Base-by-base conservation (phyloP, 2,329 filamentous ascomycete genomes). In the Celoporthe dispersa region DNA sequence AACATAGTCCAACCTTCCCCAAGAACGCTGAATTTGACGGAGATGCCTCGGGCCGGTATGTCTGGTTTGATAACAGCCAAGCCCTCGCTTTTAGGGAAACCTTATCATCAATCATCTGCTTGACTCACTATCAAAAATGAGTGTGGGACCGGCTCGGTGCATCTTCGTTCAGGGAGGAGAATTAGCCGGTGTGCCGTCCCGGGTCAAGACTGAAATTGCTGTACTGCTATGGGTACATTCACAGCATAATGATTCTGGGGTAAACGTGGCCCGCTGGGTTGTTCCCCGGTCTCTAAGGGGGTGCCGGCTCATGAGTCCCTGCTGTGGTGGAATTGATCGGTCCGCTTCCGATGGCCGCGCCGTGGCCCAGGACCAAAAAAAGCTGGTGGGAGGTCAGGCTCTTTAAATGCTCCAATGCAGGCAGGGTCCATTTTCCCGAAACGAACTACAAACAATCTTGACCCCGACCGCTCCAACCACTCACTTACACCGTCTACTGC, bases 21-120 rank as follows among this genome's bases (percentile, higher is more conserved):
- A n/a, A 60, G 19, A 19, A 60, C 16, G 3, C 16, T 8, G 9
- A 60, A 19, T 16, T 31, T 37, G 22, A 60, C 37, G 57, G 57
- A 60, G 33, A 60, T n/a, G 7, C 16, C 25, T 57, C 14, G 53
- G 28, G 25, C 53, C 53, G 53, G 28, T 57, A 33, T 12, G 5
- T 48, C 2, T 28, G 25, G 12, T 55, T 16, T 28, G 5, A 53
- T 53, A 53, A n/a, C 48, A 25, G 33, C 57, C 57, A 60, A 12
- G 57, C 57, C 33, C 12, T 28, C 25, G n/a, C 5, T 31, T 60
- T 8, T 2, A 6, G 16, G 57, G 37, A 9, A 3, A 35, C 22
- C 57, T 61, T 67, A 61, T 61, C 55, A 57, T 35, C 65, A 67
- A 59, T 67, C 39, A 67, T 67, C 22, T 19, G 16, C 65, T 25